These are phyloP conservation scores for Paramecium caudatum DNA, from an alignment of 73 alveolate species.

Conservation along the genomic window DNA sequence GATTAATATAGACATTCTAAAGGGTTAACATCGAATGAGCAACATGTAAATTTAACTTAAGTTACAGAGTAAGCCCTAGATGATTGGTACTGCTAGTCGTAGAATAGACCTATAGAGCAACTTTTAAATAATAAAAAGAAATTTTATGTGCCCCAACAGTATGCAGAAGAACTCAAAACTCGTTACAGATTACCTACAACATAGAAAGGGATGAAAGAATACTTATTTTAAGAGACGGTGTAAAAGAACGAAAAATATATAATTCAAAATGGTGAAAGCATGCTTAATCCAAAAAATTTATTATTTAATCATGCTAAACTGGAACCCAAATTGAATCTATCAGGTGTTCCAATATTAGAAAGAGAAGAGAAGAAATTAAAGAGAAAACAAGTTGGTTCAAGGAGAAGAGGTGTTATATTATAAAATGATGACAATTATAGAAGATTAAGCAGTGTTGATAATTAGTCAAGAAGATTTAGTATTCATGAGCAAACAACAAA, in stretches of 20 bases:
- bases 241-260: constrained; percentile 13
- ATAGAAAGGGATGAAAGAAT: constrained; percentile 8
- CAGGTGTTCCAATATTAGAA: constrained; percentile 30
- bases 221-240: neutral
- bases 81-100: constrained; percentile 56
- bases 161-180: constrained; percentile 4
- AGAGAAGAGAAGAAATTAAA: constrained; percentile 35
- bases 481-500: neutral
- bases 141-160: constrained; percentile 28
- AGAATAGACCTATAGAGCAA: constrained; percentile 39
- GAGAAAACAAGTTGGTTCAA: neutral
- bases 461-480: constrained; percentile 14
- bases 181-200: neutral
- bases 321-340: neutral
- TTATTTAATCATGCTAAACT: neutral
- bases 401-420: constrained; percentile 18
- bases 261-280: constrained; percentile 46
- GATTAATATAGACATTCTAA: neutral
- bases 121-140: constrained; percentile 6
- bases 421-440: neutral
- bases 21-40: neutral
- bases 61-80: constrained; percentile 38
- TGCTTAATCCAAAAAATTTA: constrained; percentile 19
- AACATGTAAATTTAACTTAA: neutral
- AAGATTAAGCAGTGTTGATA: neutral